Evolutionary conservation across 257 asterid genomes (phyloP).

Genomic region (Asclepias syriaca): DNA sequence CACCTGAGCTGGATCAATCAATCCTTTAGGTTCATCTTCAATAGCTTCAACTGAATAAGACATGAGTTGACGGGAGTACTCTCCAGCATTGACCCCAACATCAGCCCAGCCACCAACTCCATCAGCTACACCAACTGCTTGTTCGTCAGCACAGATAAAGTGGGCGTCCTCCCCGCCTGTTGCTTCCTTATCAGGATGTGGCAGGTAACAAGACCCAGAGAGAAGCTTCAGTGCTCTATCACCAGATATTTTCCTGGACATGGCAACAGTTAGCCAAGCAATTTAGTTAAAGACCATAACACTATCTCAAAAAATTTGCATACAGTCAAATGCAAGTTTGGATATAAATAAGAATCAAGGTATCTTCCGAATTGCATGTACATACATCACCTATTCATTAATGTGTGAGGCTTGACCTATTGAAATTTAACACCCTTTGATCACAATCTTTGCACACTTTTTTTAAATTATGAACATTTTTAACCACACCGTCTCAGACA

Average conservation of each 20-base stretch:
- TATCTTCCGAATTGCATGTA: not conserved
- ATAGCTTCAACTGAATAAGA: conserved; percentile 57
- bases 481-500: not conserved
- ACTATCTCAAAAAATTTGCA: not conserved
- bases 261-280: conserved; percentile 2
- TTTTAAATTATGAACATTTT: not conserved
- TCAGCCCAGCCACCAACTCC: conserved; percentile 99
- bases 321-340: not conserved
- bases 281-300: conserved; percentile 2
- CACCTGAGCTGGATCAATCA: conserved; percentile 54
- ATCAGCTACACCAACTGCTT: conserved; percentile 79
- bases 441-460: not conserved
- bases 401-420: not conserved
- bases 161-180: conserved; percentile 98
- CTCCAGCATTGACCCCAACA: conserved; percentile 76
- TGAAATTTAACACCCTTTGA: not conserved
- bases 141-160: conserved; percentile 69
- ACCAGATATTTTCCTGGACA: conserved; percentile 24
- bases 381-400: not conserved
- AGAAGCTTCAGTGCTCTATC: conserved; percentile 41
- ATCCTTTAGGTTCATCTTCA: conserved; percentile 33
- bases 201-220: conserved; percentile 73
- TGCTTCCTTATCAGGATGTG: conserved; percentile 76
- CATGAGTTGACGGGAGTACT: conserved; percentile 83
- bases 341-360: not conserved